Conservation (phyloP, 192 early-diverging fungal genomes). For the Podila verticillata region DNA sequence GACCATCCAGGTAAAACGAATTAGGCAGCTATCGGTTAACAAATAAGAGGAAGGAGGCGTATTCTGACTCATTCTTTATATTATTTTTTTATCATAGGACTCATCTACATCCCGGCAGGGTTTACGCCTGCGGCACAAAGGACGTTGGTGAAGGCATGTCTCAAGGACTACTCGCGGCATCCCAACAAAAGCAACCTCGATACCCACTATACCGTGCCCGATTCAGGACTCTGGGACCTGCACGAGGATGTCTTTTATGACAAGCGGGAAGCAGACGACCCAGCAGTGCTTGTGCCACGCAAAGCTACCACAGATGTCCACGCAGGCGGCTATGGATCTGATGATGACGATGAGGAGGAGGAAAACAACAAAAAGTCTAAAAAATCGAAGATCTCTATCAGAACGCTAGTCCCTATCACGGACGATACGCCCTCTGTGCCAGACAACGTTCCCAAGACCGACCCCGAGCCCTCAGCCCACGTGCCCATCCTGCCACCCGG, state of each 20-base stretch:
- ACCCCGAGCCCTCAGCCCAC: constrained; percentile 46
- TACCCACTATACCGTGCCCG: constrained; percentile 80
- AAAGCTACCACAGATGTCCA: constrained; percentile 25
- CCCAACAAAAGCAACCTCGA: constrained; percentile 93
- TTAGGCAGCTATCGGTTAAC: background rate
- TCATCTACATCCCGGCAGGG: constrained; percentile 83
- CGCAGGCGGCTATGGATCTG: constrained; percentile 29
- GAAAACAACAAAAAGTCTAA: constrained; percentile 33
- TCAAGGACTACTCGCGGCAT: constrained; percentile 76
- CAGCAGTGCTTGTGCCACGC: constrained; percentile 34
- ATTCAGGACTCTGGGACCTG: constrained; percentile 67
- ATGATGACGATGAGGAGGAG: constrained; percentile 38
- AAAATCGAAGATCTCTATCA: constrained; percentile 4
- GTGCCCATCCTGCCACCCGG: constrained; percentile 51
- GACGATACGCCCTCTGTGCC: constrained; percentile 31
- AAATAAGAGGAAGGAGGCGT: background rate
- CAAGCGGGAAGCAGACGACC: constrained; percentile 22
- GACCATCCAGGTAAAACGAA: constrained; percentile 44
- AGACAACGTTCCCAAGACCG: constrained; percentile 30
- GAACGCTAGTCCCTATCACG: constrained; percentile 33
- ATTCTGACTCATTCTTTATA: background rate
- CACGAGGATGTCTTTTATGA: constrained; percentile 51
- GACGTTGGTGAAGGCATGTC: constrained; percentile 72
- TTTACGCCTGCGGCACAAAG: constrained; percentile 80
- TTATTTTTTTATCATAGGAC: constrained; percentile 54